Evolutionary conservation across 1,284 basidiomycete species (phyloP).

Genomic region (Cystobasidiaceae sp.): DNA sequence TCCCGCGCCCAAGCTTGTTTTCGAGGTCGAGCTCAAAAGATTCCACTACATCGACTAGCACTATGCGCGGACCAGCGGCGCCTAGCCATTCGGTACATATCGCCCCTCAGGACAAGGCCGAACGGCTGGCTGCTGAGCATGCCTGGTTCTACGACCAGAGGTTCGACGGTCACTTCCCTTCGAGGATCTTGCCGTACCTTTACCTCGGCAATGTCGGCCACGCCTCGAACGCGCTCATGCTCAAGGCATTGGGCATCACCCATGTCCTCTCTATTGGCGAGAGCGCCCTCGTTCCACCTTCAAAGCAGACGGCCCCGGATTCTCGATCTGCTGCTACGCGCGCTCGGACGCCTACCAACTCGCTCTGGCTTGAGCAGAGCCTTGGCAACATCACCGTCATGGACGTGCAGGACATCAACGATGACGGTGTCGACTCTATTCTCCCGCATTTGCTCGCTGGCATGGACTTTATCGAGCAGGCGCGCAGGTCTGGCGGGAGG

Average conservation of each 20-base stretch:
- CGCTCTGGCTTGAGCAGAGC: conserved; percentile 79
- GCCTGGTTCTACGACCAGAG: conserved; percentile 86
- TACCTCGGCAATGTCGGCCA: conserved; percentile 95
- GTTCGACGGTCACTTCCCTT: conserved; percentile 94
- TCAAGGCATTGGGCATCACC: conserved; percentile 90
- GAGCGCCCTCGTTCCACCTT: conserved; percentile 67
- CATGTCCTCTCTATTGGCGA: conserved; percentile 97
- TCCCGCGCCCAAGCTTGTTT: conserved; percentile 34
- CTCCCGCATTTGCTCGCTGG: conserved; percentile 80
- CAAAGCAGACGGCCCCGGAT: conserved; percentile 35
- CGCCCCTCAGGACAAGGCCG: background rate
- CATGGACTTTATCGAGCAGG: conserved; percentile 88
- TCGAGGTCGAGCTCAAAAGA: conserved; percentile 30
- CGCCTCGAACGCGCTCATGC: conserved; percentile 89
- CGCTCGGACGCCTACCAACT: conserved; percentile 54
- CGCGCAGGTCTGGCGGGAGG: conserved; percentile 72
- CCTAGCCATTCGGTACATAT: background rate
- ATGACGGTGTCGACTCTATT: conserved; percentile 92
- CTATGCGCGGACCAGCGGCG: background rate
- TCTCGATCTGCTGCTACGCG: conserved; percentile 44
- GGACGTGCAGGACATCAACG: conserved; percentile 74
- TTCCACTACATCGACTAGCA: conserved; percentile 9
- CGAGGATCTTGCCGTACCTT: conserved; percentile 84
- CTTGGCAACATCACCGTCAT: conserved; percentile 80
- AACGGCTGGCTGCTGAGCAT: conserved; percentile 47